Evolutionary conservation across 805 yeast genomes (phyloP).

Genomic region (Metschnikowia hibisci): DNA sequence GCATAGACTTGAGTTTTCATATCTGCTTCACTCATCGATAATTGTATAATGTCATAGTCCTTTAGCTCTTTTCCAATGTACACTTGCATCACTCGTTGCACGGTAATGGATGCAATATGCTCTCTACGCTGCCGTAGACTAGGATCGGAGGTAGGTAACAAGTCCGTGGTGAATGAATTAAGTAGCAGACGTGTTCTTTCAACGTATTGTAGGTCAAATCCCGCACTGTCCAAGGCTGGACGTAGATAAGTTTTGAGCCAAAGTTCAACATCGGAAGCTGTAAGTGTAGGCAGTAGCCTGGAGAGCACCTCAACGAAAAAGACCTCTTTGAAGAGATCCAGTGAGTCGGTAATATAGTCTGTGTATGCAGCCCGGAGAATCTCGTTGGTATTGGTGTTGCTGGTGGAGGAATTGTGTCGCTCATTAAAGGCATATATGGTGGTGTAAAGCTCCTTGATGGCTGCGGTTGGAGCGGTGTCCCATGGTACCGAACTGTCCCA

Average conservation of each 20-base stretch:
- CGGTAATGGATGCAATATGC: constrained; percentile 20
- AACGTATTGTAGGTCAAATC: constrained; percentile 40
- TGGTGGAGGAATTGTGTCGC: constrained; percentile 34
- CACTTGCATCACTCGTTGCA: constrained; percentile 24
- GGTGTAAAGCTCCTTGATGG: constrained; percentile 12
- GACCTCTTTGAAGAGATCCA: constrained; percentile 30
- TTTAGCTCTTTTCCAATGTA: constrained; percentile 21
- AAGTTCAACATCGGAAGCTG: constrained; percentile 26
- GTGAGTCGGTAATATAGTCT: constrained; percentile 24
- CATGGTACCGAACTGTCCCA: constrained; percentile 15
- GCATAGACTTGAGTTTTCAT: constrained; percentile 31
- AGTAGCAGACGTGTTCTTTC: constrained; percentile 28
- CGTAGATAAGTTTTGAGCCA: constrained; percentile 50
- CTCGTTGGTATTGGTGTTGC: constrained; percentile 30
- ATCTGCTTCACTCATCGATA: constrained; percentile 16
- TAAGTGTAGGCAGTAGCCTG: constrained; percentile 29
- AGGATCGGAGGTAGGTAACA: constrained; percentile 20
- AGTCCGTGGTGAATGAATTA: constrained; percentile 17
- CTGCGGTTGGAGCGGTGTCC: constrained; percentile 8
- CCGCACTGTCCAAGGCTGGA: constrained; percentile 59
- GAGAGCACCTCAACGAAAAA: constrained; percentile 38
- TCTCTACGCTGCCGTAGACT: constrained; percentile 18
- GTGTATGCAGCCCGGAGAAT: constrained; percentile 35
- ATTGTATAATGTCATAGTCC: constrained; percentile 17
- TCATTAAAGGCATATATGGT: constrained; percentile 16